Conservation (phyloP, 2,329 filamentous ascomycete genomes). For the Dactylellina sp. region DNA sequence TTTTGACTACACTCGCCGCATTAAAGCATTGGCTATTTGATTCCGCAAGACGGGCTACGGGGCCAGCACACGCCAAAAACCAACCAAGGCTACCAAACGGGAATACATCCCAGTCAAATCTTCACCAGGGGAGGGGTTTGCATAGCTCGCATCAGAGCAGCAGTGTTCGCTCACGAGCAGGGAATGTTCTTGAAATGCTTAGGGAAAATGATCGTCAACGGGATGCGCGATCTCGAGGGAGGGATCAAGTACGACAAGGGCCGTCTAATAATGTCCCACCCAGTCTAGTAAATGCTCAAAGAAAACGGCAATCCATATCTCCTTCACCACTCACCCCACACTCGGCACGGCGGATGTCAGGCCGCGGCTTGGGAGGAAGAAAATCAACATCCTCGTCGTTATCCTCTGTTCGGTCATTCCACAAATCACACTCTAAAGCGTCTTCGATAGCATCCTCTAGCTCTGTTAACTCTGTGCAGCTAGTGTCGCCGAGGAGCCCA, state of each 20-base stretch:
- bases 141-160: slow-evolving; percentile 52
- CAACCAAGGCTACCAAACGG: slow-evolving; percentile 44
- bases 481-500: slow-evolving; percentile 76
- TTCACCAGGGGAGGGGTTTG: slow-evolving; percentile 25
- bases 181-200: slow-evolving; percentile 48
- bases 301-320: slow-evolving; percentile 82
- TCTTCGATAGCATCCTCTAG: slow-evolving; percentile 84
- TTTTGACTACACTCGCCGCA: slow-evolving; percentile 75
- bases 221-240: slow-evolving; percentile 35
- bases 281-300: slow-evolving; percentile 60
- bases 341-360: slow-evolving; percentile 84
- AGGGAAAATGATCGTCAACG: slow-evolving; percentile 46
- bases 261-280: slow-evolving; percentile 28
- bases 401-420: slow-evolving; percentile 91
- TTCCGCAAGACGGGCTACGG: slow-evolving; percentile 73
- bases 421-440: slow-evolving; percentile 90
- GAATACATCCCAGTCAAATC: slow-evolving; percentile 47
- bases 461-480: slow-evolving; percentile 74
- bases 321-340: slow-evolving; percentile 89
- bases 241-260: slow-evolving; percentile 34
- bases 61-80: slow-evolving; percentile 64
- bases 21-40: slow-evolving; percentile 81
- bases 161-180: slow-evolving; percentile 45
- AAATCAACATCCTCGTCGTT: slow-evolving; percentile 97
- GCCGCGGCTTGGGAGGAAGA: slow-evolving; percentile 82